Evolutionary conservation across 164 flowering plant species (phyloP).

Genomic region (Tetrastigma voinierianum): DNA sequence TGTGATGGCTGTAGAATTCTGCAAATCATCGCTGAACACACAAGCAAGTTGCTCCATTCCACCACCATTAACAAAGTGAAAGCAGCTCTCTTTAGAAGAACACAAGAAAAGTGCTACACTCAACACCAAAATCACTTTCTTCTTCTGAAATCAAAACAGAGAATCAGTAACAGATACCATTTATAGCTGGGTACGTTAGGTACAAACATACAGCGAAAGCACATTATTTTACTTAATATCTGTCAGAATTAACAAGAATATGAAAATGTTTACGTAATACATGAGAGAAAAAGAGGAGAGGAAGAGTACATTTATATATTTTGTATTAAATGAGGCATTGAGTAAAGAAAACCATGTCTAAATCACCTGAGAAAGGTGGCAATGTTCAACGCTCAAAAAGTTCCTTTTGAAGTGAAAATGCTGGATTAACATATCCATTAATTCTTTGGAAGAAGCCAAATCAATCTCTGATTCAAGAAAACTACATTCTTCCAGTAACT

Average conservation of each 20-base stretch:
- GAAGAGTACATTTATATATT: background rate
- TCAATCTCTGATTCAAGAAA: slow-evolving; percentile 51
- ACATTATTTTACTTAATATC: too few species aligned
- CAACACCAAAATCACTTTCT: slow-evolving; percentile 53
- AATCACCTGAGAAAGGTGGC: slow-evolving; percentile 57
- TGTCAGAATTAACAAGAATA: too few species aligned
- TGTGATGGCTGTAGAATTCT: slow-evolving; percentile 47
- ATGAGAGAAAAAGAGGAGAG: slow-evolving; percentile 4
- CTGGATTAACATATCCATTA: slow-evolving; percentile 50
- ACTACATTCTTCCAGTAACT: slow-evolving; percentile 30
- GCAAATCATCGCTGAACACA: slow-evolving; percentile 36
- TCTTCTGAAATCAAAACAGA: slow-evolving; percentile 44
- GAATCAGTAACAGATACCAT: slow-evolving; percentile 6
- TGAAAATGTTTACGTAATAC: background rate
- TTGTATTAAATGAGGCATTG: too few species aligned
- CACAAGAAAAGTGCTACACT: slow-evolving; percentile 66
- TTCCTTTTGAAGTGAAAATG: slow-evolving; percentile 31
- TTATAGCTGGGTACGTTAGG: background rate
- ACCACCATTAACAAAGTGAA: slow-evolving; percentile 81
- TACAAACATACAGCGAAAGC: too few species aligned
- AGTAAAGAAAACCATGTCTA: background rate
- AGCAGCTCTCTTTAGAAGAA: slow-evolving; percentile 77
- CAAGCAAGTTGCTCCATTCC: slow-evolving; percentile 74
- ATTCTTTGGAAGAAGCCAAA: slow-evolving; percentile 45
- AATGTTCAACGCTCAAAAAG: slow-evolving; percentile 27